Conservation (phyloP, 768 basidiomycete species). For the Suillus bovinus region DNA sequence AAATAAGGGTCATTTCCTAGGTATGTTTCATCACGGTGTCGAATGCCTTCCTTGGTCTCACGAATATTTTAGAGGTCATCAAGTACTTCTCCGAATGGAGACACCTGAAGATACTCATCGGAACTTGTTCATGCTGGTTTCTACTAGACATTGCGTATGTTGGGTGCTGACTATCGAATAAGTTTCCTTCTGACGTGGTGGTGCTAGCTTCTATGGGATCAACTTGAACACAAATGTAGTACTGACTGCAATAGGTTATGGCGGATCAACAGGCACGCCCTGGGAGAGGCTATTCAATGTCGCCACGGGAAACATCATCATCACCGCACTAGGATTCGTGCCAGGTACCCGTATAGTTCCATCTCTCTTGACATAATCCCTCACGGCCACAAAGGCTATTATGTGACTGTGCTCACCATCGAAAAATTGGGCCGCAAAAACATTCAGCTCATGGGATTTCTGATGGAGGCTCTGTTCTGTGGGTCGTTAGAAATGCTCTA, state of each 20-base stretch:
- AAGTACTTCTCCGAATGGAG: constrained; percentile 73
- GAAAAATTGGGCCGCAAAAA: constrained; percentile 73
- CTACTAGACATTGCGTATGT: constrained; percentile 67
- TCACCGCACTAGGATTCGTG: constrained; percentile 75
- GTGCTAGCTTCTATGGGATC: constrained; percentile 70
- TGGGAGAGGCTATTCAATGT: constrained; percentile 71
- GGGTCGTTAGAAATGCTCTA: constrained; percentile 20
- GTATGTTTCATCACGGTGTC: constrained; percentile 26
- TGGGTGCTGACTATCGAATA: constrained; percentile 13
- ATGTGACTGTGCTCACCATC: constrained; percentile 64
- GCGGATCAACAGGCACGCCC: constrained; percentile 52
- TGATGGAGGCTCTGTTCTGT: constrained; percentile 70
- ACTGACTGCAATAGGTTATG: constrained; percentile 71
- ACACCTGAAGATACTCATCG: constrained; percentile 65
- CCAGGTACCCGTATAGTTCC: constrained; percentile 47
- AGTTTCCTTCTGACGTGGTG: neutral
- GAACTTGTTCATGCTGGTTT: constrained; percentile 73
- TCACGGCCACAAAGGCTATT: constrained; percentile 53
- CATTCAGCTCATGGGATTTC: constrained; percentile 78
- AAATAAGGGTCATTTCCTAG: constrained; percentile 54
- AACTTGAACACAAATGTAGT: constrained; percentile 76
- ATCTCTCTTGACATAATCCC: neutral
- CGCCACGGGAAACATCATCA: constrained; percentile 66
- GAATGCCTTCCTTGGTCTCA: neutral
- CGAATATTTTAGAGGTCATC: constrained; percentile 50